Conservation (phyloP, 305 asterid genomes). For the Petunia hybrid region DNA sequence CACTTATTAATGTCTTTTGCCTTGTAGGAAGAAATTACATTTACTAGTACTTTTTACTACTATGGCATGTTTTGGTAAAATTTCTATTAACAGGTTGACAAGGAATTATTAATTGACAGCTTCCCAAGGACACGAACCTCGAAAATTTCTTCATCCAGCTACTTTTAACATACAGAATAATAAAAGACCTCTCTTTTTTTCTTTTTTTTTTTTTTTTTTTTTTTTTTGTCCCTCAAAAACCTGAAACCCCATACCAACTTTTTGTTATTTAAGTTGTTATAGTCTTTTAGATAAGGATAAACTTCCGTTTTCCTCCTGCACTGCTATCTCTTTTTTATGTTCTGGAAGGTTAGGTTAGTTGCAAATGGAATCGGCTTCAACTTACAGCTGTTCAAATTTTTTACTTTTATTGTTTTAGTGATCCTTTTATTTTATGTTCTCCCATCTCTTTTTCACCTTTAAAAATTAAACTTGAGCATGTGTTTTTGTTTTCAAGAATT, state of each 20-base stretch:
- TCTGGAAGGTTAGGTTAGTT: neutral
- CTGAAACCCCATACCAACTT: neutral
- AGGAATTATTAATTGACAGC: neutral
- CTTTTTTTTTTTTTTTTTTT: neutral
- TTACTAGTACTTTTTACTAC: no score
- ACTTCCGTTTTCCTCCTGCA: neutral
- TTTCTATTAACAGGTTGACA: neutral
- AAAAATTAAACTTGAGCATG: neutral
- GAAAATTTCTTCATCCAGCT: neutral
- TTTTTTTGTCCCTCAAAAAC: neutral
- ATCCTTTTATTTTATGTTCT: neutral
- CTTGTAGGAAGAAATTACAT: no score
- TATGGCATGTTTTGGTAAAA: no score
- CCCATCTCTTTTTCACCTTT: neutral
- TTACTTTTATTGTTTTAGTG: neutral
- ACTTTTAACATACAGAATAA: neutral
- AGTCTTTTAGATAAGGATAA: neutral
- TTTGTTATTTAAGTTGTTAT: neutral
- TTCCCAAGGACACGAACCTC: neutral
- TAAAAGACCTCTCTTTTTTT: neutral
- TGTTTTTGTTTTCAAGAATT: neutral
- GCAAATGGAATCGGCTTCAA: neutral
- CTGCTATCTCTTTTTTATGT: neutral
- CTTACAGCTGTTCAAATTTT: neutral
- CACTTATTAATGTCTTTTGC: no score